phyloP scores from a whole-genome alignment of 495 filamentous ascomycete genomes.

The Aspergillus olivimuriae region DNA sequence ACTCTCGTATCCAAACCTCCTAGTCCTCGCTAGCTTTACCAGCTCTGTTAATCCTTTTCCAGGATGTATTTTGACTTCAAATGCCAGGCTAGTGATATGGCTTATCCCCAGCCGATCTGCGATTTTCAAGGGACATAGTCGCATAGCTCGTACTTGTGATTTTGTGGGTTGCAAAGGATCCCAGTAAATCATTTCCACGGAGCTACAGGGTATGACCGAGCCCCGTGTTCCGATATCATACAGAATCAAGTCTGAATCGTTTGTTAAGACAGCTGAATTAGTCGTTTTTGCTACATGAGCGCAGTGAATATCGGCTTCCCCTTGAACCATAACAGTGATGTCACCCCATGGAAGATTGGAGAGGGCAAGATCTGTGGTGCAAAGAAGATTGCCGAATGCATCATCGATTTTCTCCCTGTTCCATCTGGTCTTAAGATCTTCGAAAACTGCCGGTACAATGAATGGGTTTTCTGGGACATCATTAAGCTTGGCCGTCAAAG shows the following conservation, averaged over 20 bases:
- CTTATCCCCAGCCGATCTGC: constrained; percentile 31
- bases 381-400: constrained; percentile 6
- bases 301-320: constrained; percentile 68
- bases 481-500: constrained; percentile 19
- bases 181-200: constrained; percentile 25
- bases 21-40: constrained; percentile 22
- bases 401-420: constrained; percentile 16
- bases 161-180: constrained; percentile 10
- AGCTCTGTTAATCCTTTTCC: constrained; percentile 23
- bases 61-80: constrained; percentile 22
- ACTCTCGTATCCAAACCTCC: constrained; percentile 3
- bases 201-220: constrained; percentile 52
- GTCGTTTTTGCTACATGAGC: constrained; percentile 45
- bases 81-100: constrained; percentile 29
- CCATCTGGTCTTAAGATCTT: constrained; percentile 46
- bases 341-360: constrained; percentile 38
- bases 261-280: constrained; percentile 53
- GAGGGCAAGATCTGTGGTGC: background rate
- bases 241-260: constrained; percentile 70
- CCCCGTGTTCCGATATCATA: constrained; percentile 55
- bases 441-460: constrained; percentile 61
- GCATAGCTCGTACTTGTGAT: constrained; percentile 27
- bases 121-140: constrained; percentile 30
- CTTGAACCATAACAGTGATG: constrained; percentile 52
- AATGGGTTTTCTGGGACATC: constrained; percentile 54